Percentiles rank a stretch among this genome's conserved stretches.
These are phyloP conservation scores for Epichloe aotearoae DNA, from an alignment of 2,329 filamentous ascomycete genomes.

Conservation along the genomic window DNA sequence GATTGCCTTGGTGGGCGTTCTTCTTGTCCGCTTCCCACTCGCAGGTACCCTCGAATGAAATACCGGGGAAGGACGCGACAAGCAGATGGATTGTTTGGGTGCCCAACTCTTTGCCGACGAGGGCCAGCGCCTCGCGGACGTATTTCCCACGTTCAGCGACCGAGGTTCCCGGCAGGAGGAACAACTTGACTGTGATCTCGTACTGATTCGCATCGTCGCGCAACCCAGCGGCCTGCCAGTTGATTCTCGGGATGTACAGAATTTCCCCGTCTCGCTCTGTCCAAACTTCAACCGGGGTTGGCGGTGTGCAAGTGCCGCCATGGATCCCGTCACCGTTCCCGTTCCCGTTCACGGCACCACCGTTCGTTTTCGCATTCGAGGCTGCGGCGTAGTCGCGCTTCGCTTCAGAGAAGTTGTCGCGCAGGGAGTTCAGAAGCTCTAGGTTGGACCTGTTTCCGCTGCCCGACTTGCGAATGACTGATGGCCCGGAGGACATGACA, in stretches of 20 bases:
- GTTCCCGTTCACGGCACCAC: constrained; percentile 16
- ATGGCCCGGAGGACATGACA: constrained; percentile 72
- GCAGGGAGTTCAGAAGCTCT: constrained; percentile 79
- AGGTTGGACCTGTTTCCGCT: constrained; percentile 71
- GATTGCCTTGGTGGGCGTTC: constrained; percentile 48
- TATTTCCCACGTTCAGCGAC: constrained; percentile 52
- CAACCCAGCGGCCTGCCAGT: constrained; percentile 57
- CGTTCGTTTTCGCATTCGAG: constrained; percentile 15
- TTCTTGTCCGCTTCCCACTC: constrained; percentile 59
- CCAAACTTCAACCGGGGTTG: constrained; percentile 41
- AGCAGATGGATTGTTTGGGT: constrained; percentile 70
- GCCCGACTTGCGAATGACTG: constrained; percentile 67
- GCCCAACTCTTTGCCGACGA: constrained; percentile 70
- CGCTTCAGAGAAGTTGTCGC: constrained; percentile 66
- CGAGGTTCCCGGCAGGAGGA: constrained; percentile 68
- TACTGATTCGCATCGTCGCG: constrained; percentile 74
- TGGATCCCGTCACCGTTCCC: constrained; percentile 19
- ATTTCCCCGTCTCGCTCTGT: constrained; percentile 47
- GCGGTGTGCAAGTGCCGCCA: constrained; percentile 12
- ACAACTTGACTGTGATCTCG: constrained; percentile 90
- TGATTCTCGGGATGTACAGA: constrained; percentile 66
- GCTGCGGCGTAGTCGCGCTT: constrained; percentile 44
- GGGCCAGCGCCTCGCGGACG: constrained; percentile 61
- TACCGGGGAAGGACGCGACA: constrained; percentile 83
- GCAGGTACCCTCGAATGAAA: constrained; percentile 87